phyloP scores from a whole-genome alignment of 2,329 filamentous ascomycete species.

The Fusarium dimerum region DNA sequence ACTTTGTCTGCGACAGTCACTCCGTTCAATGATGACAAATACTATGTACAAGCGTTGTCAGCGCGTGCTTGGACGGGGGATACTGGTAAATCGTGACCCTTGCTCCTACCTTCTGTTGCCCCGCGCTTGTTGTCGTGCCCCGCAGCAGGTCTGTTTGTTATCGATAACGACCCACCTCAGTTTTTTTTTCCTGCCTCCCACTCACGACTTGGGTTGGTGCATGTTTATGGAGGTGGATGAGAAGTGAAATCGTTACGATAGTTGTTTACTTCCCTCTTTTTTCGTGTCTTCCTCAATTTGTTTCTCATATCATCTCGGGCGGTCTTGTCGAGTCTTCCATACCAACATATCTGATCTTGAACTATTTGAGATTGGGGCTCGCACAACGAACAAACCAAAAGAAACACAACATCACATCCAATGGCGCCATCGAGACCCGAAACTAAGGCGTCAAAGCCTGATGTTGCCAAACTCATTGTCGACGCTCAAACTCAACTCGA shows the following conservation, averaged over 20 bases:
- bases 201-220: constrained; percentile 15
- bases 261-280: background rate
- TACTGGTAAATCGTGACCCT: background rate
- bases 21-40: no score
- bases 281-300: background rate
- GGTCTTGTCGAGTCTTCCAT: background rate
- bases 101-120: constrained; percentile 13
- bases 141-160: constrained; percentile 28
- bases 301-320: background rate
- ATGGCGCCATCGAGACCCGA: constrained; percentile 46
- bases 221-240: background rate
- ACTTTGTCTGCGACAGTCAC: no score
- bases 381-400: background rate
- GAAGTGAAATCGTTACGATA: background rate
- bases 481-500: constrained; percentile 45
- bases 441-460: constrained; percentile 38
- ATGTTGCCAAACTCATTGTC: constrained; percentile 35
- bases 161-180: constrained; percentile 35
- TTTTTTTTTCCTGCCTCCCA: constrained; percentile 33
- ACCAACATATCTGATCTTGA: background rate
- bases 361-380: background rate
- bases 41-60: no score
- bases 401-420: constrained; percentile 3
- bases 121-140: constrained; percentile 24
- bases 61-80: no score